These are phyloP conservation scores for Yueomyces sp. DNA, from an alignment of 805 yeast genomes.

Conservation along the genomic window DNA sequence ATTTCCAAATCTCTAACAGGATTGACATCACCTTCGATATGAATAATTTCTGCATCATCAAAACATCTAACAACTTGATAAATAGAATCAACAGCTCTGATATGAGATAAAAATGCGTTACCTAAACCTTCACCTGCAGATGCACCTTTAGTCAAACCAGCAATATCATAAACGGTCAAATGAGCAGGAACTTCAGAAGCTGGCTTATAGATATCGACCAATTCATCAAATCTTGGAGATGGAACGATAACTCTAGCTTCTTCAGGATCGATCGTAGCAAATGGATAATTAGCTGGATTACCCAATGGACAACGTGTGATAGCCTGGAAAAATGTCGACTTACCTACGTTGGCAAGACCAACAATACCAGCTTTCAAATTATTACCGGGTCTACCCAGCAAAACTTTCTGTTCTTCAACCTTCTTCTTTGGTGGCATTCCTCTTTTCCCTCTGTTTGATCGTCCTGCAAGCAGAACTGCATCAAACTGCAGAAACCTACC, in stretches of 20 bases:
- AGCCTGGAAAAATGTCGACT: slow-evolving; percentile 71
- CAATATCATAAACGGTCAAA: slow-evolving; percentile 90
- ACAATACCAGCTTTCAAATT: slow-evolving; percentile 48
- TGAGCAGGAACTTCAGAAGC: slow-evolving; percentile 82
- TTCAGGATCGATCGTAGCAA: slow-evolving; percentile 90
- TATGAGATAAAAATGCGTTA: slow-evolving; percentile 91
- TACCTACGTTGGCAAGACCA: slow-evolving; percentile 72
- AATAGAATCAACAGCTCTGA: slow-evolving; percentile 94
- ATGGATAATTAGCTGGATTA: slow-evolving; percentile 70
- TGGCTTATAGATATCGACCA: slow-evolving; percentile 65
- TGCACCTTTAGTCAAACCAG: slow-evolving; percentile 96
- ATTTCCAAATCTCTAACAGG: slow-evolving; percentile 92
- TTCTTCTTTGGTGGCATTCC: slow-evolving; percentile 29
- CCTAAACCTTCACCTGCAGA: slow-evolving; percentile 96
- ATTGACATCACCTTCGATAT: slow-evolving; percentile 92
- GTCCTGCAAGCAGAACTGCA: neutral
- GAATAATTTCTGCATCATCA: slow-evolving; percentile 95
- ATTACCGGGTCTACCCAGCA: slow-evolving; percentile 75
- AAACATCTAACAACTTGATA: slow-evolving; percentile 97
- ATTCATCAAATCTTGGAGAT: slow-evolving; percentile 70
- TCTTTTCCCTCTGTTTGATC: neutral
- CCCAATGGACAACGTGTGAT: slow-evolving; percentile 58
- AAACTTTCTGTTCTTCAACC: slow-evolving; percentile 46
- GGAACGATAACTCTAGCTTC: slow-evolving; percentile 95
- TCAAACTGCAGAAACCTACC: too few species aligned